Conservation (phyloP, 202 grass and related monocot genomes). For the Cymbopogon flexuosus region DNA sequence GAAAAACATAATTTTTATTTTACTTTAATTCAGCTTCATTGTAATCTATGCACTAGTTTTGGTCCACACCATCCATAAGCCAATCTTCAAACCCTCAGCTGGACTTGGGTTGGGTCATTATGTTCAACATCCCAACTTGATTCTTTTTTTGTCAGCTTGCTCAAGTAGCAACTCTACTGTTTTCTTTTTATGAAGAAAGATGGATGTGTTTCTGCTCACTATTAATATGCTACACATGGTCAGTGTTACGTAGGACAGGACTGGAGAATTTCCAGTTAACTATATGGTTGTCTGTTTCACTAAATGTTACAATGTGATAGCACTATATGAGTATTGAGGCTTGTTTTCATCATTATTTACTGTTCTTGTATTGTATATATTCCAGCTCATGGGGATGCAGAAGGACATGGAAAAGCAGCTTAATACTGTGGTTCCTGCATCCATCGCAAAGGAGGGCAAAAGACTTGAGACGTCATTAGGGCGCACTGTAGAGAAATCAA, state of each 20-base stretch:
- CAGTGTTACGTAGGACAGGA: neutral
- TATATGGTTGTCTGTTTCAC: neutral
- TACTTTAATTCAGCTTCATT: neutral
- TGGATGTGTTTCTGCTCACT: neutral
- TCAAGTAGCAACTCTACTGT: neutral
- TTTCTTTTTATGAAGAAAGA: neutral
- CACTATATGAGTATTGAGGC: neutral
- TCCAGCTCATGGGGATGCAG: conserved; percentile 78
- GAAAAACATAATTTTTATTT: neutral
- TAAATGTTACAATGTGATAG: neutral
- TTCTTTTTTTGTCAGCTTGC: neutral
- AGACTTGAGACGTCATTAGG: conserved; percentile 69
- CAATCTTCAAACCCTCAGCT: neutral
- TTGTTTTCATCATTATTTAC: conserved; percentile 21
- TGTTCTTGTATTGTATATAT: neutral
- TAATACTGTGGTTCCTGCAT: conserved; percentile 41
- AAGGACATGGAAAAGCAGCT: conserved; percentile 92
- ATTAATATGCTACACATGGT: conserved; percentile 1
- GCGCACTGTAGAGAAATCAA: conserved; percentile 75
- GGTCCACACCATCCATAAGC: neutral
- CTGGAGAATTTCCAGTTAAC: conserved; percentile 5
- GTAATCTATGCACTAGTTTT: neutral
- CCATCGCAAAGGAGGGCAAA: conserved; percentile 88
- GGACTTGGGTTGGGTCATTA: neutral
- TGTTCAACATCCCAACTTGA: neutral